These are phyloP conservation scores for Exophiala xenobiotica DNA, from an alignment of 2,329 filamentous ascomycete species.

Conservation along the genomic window DNA sequence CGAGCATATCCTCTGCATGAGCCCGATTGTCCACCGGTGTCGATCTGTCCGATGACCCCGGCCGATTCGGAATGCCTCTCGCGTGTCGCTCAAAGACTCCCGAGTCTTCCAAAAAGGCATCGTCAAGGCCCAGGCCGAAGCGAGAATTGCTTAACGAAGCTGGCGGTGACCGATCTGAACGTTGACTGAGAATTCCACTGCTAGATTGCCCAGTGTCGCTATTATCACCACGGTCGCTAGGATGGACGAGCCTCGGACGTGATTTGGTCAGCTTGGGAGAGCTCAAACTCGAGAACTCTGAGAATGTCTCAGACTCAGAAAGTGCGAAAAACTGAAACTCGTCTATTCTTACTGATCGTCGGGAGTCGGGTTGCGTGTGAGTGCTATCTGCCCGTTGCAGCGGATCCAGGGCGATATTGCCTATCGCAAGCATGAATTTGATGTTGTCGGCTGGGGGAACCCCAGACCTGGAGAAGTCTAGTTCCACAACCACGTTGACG, in stretches of 20 bases:
- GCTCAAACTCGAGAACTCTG: constrained; percentile 24
- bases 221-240: constrained; percentile 8
- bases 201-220: constrained; percentile 12
- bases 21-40: constrained; percentile 16
- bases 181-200: constrained; percentile 18
- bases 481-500: constrained; percentile 36
- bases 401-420: constrained; percentile 17
- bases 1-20: constrained; percentile 10
- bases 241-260: constrained; percentile 19
- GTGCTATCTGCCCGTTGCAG: constrained; percentile 4
- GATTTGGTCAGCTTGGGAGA: constrained; percentile 25
- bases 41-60: constrained; percentile 6
- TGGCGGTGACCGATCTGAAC: constrained; percentile 15
- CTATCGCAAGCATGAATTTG: constrained; percentile 25
- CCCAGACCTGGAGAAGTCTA: constrained; percentile 11
- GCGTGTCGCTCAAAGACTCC: constrained; percentile 8
- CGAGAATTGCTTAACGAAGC: constrained; percentile 17
- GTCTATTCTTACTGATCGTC: constrained; percentile 20
- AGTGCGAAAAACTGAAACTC: constrained; percentile 26
- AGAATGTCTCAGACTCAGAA: constrained; percentile 26
- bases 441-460: constrained; percentile 17
- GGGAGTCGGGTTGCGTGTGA: constrained; percentile 4
- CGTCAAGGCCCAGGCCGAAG: constrained; percentile 16
- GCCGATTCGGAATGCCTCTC: constrained; percentile 1
- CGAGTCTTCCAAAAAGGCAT: constrained; percentile 18